phyloP scores from a whole-genome alignment of 2,329 filamentous ascomycete genomes.

The Tolypocladium tropicale region DNA sequence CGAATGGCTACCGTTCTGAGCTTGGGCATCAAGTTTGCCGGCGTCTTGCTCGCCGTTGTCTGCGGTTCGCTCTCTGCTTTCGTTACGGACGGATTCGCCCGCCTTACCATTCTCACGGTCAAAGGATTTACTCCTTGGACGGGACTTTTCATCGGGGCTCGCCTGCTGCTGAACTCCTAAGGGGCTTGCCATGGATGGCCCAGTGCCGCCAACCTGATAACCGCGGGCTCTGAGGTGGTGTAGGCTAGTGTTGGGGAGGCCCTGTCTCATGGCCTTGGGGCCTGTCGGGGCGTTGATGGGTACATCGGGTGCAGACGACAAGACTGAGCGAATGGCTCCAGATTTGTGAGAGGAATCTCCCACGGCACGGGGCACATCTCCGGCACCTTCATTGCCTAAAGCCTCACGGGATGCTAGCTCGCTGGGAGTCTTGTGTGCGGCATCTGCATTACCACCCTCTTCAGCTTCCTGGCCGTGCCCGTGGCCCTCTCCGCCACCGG shows the following conservation, averaged over 20 bases:
- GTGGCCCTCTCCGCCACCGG: slow-evolving; percentile 6
- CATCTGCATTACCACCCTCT: slow-evolving; percentile 6
- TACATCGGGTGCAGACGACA: slow-evolving; percentile 24
- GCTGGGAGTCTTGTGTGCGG: slow-evolving; percentile 11
- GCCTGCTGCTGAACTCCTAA: slow-evolving; percentile 2
- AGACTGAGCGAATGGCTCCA: slow-evolving; percentile 20
- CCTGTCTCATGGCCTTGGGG: slow-evolving; percentile 89
- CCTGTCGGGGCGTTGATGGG: slow-evolving; percentile 76
- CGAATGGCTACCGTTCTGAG: slow-evolving; percentile 12
- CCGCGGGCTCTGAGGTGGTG: slow-evolving; percentile 50
- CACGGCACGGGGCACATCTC: slow-evolving; percentile 6
- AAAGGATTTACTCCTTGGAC: slow-evolving; percentile 39
- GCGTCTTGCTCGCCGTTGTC: slow-evolving; percentile 14
- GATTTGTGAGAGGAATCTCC: slow-evolving; percentile 9
- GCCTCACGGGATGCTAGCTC: slow-evolving; percentile 17
- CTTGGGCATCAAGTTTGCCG: slow-evolving; percentile 1
- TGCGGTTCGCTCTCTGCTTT: slow-evolving; percentile 21
- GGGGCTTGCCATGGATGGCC: background rate
- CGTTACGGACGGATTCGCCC: slow-evolving; percentile 19
- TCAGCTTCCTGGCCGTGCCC: slow-evolving; percentile 4
- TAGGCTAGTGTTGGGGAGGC: slow-evolving; percentile 71
- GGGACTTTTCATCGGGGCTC: slow-evolving; percentile 10
- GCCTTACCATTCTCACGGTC: slow-evolving; percentile 26
- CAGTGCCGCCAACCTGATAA: slow-evolving; percentile 31
- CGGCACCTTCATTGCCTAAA: slow-evolving; percentile 17